Evolutionary conservation across 1,139 yeast species (phyloP).

Genomic region (Sugiyamaella paludigena): DNA sequence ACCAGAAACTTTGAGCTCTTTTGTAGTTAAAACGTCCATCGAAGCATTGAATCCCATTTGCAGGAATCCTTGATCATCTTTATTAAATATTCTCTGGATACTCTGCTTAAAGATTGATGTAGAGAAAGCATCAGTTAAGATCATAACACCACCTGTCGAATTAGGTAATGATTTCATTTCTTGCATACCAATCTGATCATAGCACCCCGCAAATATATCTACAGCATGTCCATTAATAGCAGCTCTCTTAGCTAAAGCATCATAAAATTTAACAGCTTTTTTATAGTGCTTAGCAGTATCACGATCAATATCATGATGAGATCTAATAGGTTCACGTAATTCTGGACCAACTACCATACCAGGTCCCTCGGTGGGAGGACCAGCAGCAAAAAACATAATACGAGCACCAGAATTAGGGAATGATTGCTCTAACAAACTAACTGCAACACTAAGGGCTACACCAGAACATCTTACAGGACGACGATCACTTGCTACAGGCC

Average conservation of each 20-base stretch:
- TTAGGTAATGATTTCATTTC: slow-evolving; percentile 92
- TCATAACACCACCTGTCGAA: slow-evolving; percentile 89
- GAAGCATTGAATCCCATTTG: slow-evolving; percentile 65
- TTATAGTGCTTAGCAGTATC: slow-evolving; percentile 90
- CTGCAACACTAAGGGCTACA: slow-evolving; percentile 83
- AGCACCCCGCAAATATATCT: slow-evolving; percentile 95
- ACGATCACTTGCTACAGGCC: slow-evolving; percentile 87
- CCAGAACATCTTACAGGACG: slow-evolving; percentile 94
- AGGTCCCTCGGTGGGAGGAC: slow-evolving; percentile 94
- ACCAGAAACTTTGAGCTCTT: slow-evolving; percentile 87
- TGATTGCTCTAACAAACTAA: slow-evolving; percentile 78
- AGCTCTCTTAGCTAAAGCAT: slow-evolving; percentile 69
- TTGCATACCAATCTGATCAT: slow-evolving; percentile 95
- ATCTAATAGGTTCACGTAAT: slow-evolving; percentile 92
- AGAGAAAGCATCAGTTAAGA: slow-evolving; percentile 91
- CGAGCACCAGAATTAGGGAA: slow-evolving; percentile 90
- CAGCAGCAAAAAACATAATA: slow-evolving; percentile 86
- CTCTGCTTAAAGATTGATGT: slow-evolving; percentile 96
- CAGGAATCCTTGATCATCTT: slow-evolving; percentile 83
- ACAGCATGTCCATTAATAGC: slow-evolving; percentile 80
- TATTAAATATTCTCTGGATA: slow-evolving; percentile 78
- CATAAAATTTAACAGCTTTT: slow-evolving; percentile 86
- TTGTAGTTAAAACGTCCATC: slow-evolving; percentile 83
- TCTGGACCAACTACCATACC: slow-evolving; percentile 92
- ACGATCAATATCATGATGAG: slow-evolving; percentile 91